Conservation (phyloP, 1,139 yeast species). For the Suhomyces panamericanus region DNA sequence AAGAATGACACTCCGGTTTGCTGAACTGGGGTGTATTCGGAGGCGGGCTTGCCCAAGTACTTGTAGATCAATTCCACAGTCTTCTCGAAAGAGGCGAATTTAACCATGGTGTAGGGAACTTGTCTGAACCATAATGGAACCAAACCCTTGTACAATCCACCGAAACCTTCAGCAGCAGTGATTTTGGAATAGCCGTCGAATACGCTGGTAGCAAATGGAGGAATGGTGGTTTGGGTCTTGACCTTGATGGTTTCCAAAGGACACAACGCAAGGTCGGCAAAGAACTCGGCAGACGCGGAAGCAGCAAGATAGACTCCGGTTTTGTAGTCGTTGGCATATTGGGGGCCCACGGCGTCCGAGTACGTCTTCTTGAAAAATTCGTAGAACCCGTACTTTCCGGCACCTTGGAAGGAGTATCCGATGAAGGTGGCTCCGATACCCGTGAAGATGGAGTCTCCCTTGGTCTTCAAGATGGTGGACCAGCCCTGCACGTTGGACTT, state of each 20-base stretch:
- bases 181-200: conserved; percentile 69
- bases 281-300: conserved; percentile 88
- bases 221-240: conserved; percentile 86
- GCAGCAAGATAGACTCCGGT: conserved; percentile 79
- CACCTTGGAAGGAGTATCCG: conserved; percentile 93
- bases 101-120: conserved; percentile 95
- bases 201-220: conserved; percentile 69
- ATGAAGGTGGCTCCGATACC: conserved; percentile 90
- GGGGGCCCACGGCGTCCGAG: conserved; percentile 65
- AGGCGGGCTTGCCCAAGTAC: conserved; percentile 46
- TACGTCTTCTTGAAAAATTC: conserved; percentile 84
- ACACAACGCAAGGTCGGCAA: conserved; percentile 86
- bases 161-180: conserved; percentile 64
- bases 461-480: conserved; percentile 65
- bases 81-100: conserved; percentile 90
- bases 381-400: conserved; percentile 94
- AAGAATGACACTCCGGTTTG: conserved; percentile 93
- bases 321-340: conserved; percentile 60
- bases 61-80: conserved; percentile 74
- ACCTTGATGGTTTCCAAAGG: conserved; percentile 95
- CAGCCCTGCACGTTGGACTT: conserved; percentile 77
- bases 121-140: conserved; percentile 93
- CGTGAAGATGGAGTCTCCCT: conserved; percentile 78
- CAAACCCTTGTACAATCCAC: conserved; percentile 80
- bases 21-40: conserved; percentile 48